phyloP scores from a whole-genome alignment of 2,329 filamentous ascomycete species.

The Endocalyx cinctus region DNA sequence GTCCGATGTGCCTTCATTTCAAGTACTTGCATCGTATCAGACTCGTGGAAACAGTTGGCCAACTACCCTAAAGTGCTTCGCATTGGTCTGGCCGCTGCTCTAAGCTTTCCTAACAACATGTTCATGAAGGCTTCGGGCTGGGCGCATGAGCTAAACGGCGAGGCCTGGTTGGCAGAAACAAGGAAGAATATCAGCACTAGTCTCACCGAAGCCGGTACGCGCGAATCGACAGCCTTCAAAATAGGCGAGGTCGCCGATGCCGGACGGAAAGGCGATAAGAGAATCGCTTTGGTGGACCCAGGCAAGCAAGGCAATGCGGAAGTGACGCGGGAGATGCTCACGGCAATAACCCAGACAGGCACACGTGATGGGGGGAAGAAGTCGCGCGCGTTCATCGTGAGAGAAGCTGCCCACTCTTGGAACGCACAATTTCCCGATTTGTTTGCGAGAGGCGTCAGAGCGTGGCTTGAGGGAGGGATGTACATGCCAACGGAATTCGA shows the following conservation, averaged over 20 bases:
- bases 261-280: constrained; percentile 16
- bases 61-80: constrained; percentile 24
- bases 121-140: constrained; percentile 23
- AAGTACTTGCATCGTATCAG: constrained; percentile 26
- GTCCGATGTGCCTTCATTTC: constrained; percentile 31
- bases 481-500: too few relatives aligned
- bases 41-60: constrained; percentile 20
- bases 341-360: constrained; percentile 15
- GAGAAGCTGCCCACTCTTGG: constrained; percentile 35
- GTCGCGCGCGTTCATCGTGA: constrained; percentile 28
- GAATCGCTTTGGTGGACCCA: too few relatives aligned
- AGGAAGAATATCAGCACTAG: constrained; percentile 24
- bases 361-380: constrained; percentile 18
- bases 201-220: constrained; percentile 5
- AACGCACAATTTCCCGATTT: constrained; percentile 35
- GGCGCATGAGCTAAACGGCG: constrained; percentile 21
- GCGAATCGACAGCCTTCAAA: constrained; percentile 19
- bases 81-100: constrained; percentile 18
- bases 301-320: too few relatives aligned
- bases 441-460: constrained; percentile 31
- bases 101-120: constrained; percentile 22
- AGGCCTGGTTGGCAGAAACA: constrained; percentile 29
- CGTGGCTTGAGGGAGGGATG: constrained; percentile 30
- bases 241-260: constrained; percentile 23
- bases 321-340: constrained; percentile 25